Conservation (phyloP, 169 alveolate genomes). For the Eimeria necatrix region DNA sequence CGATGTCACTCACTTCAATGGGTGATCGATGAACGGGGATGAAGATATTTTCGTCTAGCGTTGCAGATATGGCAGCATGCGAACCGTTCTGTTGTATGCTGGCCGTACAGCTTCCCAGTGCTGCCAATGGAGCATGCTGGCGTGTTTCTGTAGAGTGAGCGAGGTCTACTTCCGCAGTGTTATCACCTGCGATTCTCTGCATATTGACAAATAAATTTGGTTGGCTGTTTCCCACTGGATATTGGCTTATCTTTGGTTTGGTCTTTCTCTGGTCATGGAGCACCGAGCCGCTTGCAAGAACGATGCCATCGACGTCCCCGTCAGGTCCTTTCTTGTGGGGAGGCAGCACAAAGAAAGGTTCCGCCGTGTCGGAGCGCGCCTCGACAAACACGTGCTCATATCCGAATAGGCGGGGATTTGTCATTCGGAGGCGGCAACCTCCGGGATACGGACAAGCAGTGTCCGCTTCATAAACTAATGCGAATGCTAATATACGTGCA, state of each 20-base stretch:
- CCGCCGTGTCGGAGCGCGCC: slow-evolving; percentile 78
- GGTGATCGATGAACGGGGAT: neutral
- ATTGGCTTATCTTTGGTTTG: too few species aligned
- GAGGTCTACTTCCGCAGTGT: neutral
- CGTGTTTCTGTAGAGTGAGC: too few species aligned
- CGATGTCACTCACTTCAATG: too few species aligned
- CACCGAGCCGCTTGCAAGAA: too few species aligned
- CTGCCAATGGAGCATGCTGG: too few species aligned
- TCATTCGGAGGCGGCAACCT: slow-evolving; percentile 77
- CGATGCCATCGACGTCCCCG: neutral
- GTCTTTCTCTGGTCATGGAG: too few species aligned
- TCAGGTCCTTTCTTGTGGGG: neutral
- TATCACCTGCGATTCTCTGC: neutral
- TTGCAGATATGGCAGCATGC: neutral
- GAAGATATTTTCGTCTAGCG: slow-evolving; percentile 7
- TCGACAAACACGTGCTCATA: slow-evolving; percentile 73
- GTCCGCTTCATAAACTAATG: slow-evolving; percentile 57
- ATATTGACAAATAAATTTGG: too few species aligned
- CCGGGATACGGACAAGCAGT: neutral
- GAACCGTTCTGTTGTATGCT: too few species aligned
- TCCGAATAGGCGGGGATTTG: slow-evolving; percentile 76
- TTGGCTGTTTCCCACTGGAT: too few species aligned
- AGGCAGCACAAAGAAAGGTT: slow-evolving; percentile 66
- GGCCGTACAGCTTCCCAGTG: too few species aligned
- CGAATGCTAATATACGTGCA: slow-evolving; percentile 78